Evolutionary conservation across 1,284 basidiomycete species (phyloP).

Genomic region (Melampsora larici-populina): DNA sequence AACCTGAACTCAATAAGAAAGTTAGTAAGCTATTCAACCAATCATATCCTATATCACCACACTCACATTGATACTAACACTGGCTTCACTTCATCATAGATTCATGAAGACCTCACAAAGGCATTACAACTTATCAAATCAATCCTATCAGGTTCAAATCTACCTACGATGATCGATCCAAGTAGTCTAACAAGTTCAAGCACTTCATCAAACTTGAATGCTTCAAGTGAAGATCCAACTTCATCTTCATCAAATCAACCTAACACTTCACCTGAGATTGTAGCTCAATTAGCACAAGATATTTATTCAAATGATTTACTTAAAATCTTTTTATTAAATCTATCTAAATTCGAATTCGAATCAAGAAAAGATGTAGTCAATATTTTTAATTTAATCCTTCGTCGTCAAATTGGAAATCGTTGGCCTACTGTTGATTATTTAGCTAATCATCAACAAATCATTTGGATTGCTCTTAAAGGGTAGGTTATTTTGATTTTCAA

Average conservation of each 20-base stretch:
- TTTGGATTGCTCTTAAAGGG: conserved; percentile 81
- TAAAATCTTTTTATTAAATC: conserved; percentile 72
- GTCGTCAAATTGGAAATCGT: conserved; percentile 86
- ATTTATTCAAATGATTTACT: conserved; percentile 88
- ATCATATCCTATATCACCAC: background rate
- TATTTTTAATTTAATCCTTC: conserved; percentile 92
- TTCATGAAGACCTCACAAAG: conserved; percentile 39
- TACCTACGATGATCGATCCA: conserved; percentile 26
- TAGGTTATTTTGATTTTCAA: conserved; percentile 47
- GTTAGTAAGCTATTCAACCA: background rate
- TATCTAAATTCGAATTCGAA: conserved; percentile 90
- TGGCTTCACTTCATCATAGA: background rate
- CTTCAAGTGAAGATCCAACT: background rate
- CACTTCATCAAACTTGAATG: background rate
- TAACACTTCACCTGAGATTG: conserved; percentile 60
- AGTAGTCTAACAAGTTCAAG: conserved; percentile 18
- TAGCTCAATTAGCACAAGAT: conserved; percentile 91
- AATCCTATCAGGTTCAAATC: conserved; percentile 17
- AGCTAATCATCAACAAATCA: conserved; percentile 73
- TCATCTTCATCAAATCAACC: conserved; percentile 33
- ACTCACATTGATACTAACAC: background rate
- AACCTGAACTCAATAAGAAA: conserved; percentile 30
- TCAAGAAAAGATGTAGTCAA: conserved; percentile 86
- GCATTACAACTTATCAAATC: conserved; percentile 39
- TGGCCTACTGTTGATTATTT: conserved; percentile 95